Base-by-base conservation (phyloP, 2,329 filamentous ascomycete genomes). In the Diaporthe aspalathi region DNA sequence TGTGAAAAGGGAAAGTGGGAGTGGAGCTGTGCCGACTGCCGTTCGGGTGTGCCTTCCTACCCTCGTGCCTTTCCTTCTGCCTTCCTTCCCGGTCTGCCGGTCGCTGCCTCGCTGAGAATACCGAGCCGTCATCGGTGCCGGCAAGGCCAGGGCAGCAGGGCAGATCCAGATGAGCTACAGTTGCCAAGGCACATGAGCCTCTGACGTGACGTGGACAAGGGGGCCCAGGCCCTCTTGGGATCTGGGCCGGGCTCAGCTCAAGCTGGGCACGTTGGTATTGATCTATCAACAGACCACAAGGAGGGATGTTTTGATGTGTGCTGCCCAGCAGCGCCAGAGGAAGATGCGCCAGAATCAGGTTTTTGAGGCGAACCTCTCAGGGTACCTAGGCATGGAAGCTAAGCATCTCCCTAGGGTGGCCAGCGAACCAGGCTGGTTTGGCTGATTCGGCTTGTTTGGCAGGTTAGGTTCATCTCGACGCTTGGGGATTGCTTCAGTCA, bases 201-300 rank as follows among this genome's bases (percentile, higher is more conserved):
- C 60, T 65, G 45, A 50, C 29, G 60, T 65, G 60, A 65, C 60
- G 60, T 65, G 47, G 60, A 65, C 60, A 38, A 50, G 60, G 60
- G 60, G 60, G n/a, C 49, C 60, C 60, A 63, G 60, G 35, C 27
- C 32, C 20, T 49, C 60, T 65, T 65, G 60, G 60, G 29, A 45
- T 65, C 60, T 65, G n/a, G 60, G 60, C 57, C 14, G 40, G 24
- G 20, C 43, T 63, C 57, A 63, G 57, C 57, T 63, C 43, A 3
- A 50, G 45, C 60, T 65, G 60, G 60, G 57, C 57, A 49, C 29
- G 35, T 2, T 38, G 12, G 17, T 49, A 9, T 38, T 27, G 60
- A 65, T 65, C 43, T 49, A 35, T 65, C 43, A 63, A 35, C 43
- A 49, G n/a, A 35, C 12, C 14, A 65, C 43, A 8, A 24, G 7